Base-by-base conservation (phyloP, 352 stramenopile species). In the Pythium oligandrum region DNA sequence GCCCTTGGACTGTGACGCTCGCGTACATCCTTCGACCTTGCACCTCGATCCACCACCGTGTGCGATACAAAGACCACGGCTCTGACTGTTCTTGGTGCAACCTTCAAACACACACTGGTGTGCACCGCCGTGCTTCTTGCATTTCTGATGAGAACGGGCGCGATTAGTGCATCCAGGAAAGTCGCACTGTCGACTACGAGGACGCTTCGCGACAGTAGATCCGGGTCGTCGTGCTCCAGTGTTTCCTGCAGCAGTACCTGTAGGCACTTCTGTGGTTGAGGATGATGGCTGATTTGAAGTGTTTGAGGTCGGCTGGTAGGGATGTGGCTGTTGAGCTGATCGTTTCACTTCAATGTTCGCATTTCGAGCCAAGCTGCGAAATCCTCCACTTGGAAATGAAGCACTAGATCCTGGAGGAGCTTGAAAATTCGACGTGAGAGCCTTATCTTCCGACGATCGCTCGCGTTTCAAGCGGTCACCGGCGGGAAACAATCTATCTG, bases 101-200 rank as follows among this genome's bases (percentile, higher is more conserved):
- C 85, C 85, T 61, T 89, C 79, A 44, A 86, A 87, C 17, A 87
- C 79, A 38, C 85, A 95, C 49, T 89, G 85, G 44, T 91, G 81
- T 2, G 83, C 85, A n/a, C 85, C 85, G 31, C 85, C 85, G 59
- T 95, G 85, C 36, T 93, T 95, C 61, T 95, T 95, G 79, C 85
- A 95, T 51, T 90, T 88, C 54, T 93, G 82, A 54, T 95, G 82
- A 33, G 81, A 91, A 40, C 82, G 78, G 36, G 84, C 84, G 35
- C 84, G 76, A 64, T 92, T 93, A 34, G 69, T 57, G 44, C 84
- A 95, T 4, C 82, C 84, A 26, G 80, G 71, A 51, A 75, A 84
- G 40, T 87, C 78, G 56, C 82, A 93, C 55, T 93, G 73, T 4
- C 72, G 71, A 40, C 44, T 55, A 31, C 53, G 53, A n/a, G 40